Evolutionary conservation across 768 basidiomycete species (phyloP), one percentile per base, ranked within the genome.

Genomic region (Kwoniella mangroviensis): DNA sequence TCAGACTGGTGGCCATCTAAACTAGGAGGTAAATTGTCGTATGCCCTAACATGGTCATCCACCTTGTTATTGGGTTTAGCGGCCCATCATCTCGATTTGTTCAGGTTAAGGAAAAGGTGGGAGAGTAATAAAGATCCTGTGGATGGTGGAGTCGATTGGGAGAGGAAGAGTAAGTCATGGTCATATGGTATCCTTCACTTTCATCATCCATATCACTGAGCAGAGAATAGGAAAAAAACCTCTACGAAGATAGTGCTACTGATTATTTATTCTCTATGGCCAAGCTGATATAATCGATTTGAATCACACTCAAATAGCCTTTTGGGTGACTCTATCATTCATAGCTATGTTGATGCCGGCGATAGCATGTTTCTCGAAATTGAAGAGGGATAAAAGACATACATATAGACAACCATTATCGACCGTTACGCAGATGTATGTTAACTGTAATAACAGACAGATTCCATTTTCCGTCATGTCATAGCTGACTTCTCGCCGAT

Each of bases 1-100:
- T 2, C 77, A 70, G 83, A 85, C 70, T 85, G 84, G 84, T 85
- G 84, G 84, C 85, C 84, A 0, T 72, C 78, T 0, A 62, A 73
- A 11, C 75, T 86, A 17, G 85, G 85, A 26, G 85, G 85, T 11
- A 71, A 74, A 13, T 22, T 80, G 41, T 82, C 82, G 43, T 86
- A 85, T 75, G 66, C 73, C 28, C 72, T 81, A n/a, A 84, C 83
- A 66, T 86, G 81, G 81, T 66, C 59, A 1, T 40, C 71, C 10
- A 79, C 79, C 11, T 68, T 82, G 15, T 63, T 74, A 12, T 55
- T 80, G 2, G 81, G 81, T 9, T 65, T 79, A 3, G 51, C 68
- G 3, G 73, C 80, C 4, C 83, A 84, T 65, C 75, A 82, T 49
- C 67, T 78, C 9, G 81, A 84, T 63, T 65, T 81, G 3, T 81